Evolutionary conservation across 306 rosid species (phyloP), one percentile per base, ranked within the genome.

Genomic region (Lotus japonicus): DNA sequence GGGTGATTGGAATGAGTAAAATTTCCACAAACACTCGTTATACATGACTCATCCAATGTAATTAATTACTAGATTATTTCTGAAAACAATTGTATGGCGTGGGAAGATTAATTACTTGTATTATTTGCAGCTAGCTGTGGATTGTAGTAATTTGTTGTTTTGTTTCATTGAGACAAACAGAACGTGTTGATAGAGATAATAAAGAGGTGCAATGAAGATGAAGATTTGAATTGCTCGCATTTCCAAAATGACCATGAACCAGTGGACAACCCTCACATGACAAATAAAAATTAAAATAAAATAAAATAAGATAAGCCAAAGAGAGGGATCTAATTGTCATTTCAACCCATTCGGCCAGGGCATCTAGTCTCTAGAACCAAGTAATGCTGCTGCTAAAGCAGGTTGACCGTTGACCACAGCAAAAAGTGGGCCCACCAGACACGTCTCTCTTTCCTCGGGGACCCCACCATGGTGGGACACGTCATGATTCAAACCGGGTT

Each of bases 391-490:
- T 26, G 26, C 26, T n/a, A n/a, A 53, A 10, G 64, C 64, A 39
- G 9, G 54, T 54, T 54, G 64, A 66, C 61, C 60, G 31, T 68
- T 68, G 55, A 68, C 64, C 64, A 41, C 1, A 21, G 4, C 31
- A 6, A 5, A 21, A 14, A 0, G 5, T 42, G 73, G 23, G 15
- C 64, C 73, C 4, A 54, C 73, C 73, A 39, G 11, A 68, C 71
- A 26, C 11, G n/a, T 10, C 60, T 11, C 14, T 64, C 13, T 43
- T 63, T 23, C 5, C 23, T 17, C 23, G 12, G 46, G 45, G 42
- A 33, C 51, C 64, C 60, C 31, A 53, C 52, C 55, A 53, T 38
- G 39, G 5, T 21, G 52, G 63, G 28, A 21, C 64, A 68, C 64
- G 73, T 66, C 51, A 67, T n/a, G 51, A 9, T 13, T 9, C 9